Base-by-base conservation (phyloP, 1,139 yeast species). In the Entelexis paramagnoliae region DNA sequence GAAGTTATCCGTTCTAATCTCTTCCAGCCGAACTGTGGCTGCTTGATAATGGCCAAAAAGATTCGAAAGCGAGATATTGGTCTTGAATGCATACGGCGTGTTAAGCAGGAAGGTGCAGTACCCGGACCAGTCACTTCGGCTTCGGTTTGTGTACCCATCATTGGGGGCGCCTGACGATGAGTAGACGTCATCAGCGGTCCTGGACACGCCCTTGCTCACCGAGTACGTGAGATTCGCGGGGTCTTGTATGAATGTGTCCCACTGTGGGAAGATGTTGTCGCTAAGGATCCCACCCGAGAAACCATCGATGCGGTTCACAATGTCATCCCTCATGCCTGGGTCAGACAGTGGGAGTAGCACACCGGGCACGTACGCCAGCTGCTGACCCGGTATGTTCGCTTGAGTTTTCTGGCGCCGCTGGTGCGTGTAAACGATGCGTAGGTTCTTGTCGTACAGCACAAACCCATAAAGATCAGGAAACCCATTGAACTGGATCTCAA, bases 381-480 rank as follows among this genome's bases (percentile, higher is more conserved):
- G 55, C 34, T 33, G 51, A 13, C 52, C 52, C 1, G 38, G 40
- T 13, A n/a, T 28, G 8, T 10, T 26, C 13, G 32, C 30, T n/a
- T 22, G 13, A 8, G 30, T 24, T 6, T n/a, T 9, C 8, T 5
- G n/a, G 10, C 45, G 45, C 10, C 45, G 33, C 4, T 16, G 33
- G 14, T 42, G 55, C 1, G 46, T 30, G 38, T 51, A 55, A 16
- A 55, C 39, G 7, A 34, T 43, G 30, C 38, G 42, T 7, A 49
- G 19, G 20, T 42, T 35, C 4, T 22, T 14, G 46, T 54, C 50
- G 30, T 56, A 54, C 13, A 59, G 34, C 5, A 48, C 45, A 22
- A 58, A 38, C 9, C 49, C 53, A 19, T 48, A 33, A 16, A 55
- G 28, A 7, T 33, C 17, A 4, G 46, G 22, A 8, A 49, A 34